Evolutionary conservation across 345 rosid genomes (phyloP), one percentile per base, ranked within the genome.

Genomic region (Moringa oleifera): DNA sequence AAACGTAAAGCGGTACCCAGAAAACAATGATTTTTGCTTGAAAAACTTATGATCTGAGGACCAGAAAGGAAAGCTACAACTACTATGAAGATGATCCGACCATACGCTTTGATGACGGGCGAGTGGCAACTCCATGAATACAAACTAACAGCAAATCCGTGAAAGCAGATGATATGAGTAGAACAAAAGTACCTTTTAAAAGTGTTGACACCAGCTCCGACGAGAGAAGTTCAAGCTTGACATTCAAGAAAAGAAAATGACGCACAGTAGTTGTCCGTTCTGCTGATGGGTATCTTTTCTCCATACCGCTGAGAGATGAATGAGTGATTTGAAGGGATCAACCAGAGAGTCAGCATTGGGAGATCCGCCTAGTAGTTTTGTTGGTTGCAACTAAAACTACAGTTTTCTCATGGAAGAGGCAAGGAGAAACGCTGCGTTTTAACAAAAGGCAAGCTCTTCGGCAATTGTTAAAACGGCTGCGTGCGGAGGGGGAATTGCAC

Each of bases 81-180:
- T 57, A 63, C 21, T 72, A 60, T 71, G 82, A 23, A 63, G 47
- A 46, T 77, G 84, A 66, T 82, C 83, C 36, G 75, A 57, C n/a
- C 76, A 71, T 25, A 80, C 7, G 73, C 62, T 71, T 20, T 77
- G 84, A 72, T 63, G 85, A 74, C 67, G 79, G 21, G 71, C 66
- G 20, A 79, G 62, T 11, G 85, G 86, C 31, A 82, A 41, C 77
- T 83, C 96, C 96, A 88, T 85, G 19, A 59, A 52, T 54, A 23
- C 37, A 37, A 41, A 41, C 12, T 7, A 41, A 11, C 6, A 15
- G 9, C 6, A 41, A 41, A 41, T 41, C 12, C 6, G 5, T 28
- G 33, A 28, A 28, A 28, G 33, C 33, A 3, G 8, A 28, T 28
- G 33, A 28, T 28, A 8, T 41, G 17, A 41, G 47, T 7, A 41